phyloP scores from a whole-genome alignment of 2,329 filamentous ascomycete genomes.

The Xylariaceae sp. region DNA sequence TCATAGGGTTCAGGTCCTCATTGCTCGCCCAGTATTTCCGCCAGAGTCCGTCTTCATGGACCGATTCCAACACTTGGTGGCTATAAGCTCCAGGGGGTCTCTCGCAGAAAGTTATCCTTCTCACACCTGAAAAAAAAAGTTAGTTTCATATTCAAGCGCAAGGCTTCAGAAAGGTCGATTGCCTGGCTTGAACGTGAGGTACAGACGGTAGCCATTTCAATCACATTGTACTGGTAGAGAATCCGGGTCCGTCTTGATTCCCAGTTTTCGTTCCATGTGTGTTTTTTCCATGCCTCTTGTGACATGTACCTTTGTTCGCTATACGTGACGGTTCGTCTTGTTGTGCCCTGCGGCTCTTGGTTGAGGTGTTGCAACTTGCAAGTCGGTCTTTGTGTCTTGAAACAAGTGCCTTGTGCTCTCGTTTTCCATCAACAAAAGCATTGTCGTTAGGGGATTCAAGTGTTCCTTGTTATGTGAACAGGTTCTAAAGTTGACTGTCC shows the following conservation, averaged over 20 bases:
- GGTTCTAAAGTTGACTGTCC: not conserved
- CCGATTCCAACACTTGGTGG: conserved; percentile 20
- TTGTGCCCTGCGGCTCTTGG: not conserved
- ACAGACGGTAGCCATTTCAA: conserved; percentile 24
- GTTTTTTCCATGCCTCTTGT: not conserved
- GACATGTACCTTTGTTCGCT: not conserved
- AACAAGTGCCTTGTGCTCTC: not conserved
- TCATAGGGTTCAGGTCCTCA: conserved; percentile 6
- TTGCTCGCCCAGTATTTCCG: conserved; percentile 10
- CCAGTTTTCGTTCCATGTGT: conserved; percentile 16
- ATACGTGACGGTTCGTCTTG: not conserved
- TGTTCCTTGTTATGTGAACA: not conserved
- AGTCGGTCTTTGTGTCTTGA: not conserved
- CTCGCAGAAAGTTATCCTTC: conserved; percentile 20
- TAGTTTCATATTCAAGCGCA: conserved; percentile 27
- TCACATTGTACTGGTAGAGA: conserved; percentile 29
- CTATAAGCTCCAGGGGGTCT: conserved; percentile 20
- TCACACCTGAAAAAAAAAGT: conserved; percentile 29
- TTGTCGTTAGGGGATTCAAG: not conserved
- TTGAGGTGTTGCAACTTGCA: not conserved
- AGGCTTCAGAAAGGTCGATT: conserved; percentile 24
- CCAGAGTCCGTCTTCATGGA: conserved; percentile 12
- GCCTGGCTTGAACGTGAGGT: conserved; percentile 21
- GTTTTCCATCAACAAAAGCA: not conserved
- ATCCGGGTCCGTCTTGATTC: conserved; percentile 22